Evolutionary conservation across 306 rosid species (phyloP).

Genomic region (Cucurbita ficifolia): DNA sequence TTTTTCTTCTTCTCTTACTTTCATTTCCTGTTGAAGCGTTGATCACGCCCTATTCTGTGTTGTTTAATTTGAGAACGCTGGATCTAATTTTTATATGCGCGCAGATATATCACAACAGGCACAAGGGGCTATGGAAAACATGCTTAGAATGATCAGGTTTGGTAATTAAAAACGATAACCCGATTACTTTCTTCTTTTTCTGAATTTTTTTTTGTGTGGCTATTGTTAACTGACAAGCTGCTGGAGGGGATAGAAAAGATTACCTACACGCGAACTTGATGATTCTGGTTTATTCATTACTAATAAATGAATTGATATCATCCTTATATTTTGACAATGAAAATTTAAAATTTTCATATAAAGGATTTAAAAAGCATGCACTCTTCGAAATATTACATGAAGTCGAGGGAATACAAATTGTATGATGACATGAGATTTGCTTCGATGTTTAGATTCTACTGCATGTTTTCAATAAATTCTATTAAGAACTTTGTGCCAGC

Average conservation of each 20-base stretch:
- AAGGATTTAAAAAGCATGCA: background rate
- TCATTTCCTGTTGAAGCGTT: background rate
- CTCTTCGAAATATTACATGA: background rate
- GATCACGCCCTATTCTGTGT: background rate
- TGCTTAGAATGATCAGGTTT: slow-evolving; percentile 60
- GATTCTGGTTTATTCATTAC: background rate
- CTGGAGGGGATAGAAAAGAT: background rate
- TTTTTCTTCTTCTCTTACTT: background rate
- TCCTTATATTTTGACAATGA: background rate
- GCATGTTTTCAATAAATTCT: background rate
- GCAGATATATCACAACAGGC: slow-evolving; percentile 50
- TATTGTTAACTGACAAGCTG: background rate
- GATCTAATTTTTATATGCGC: slow-evolving; percentile 1
- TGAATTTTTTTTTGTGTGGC: background rate
- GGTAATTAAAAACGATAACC: background rate
- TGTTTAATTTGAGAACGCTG: slow-evolving; percentile 3
- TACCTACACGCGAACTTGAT: background rate
- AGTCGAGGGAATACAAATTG: background rate
- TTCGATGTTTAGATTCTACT: background rate
- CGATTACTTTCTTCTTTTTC: background rate
- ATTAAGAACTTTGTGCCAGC: background rate
- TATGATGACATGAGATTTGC: background rate
- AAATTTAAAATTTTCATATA: background rate
- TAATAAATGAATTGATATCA: background rate
- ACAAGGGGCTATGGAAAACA: slow-evolving; percentile 57